Conservation (phyloP, 805 yeast genomes). For the Pichia pseudocactophila region DNA sequence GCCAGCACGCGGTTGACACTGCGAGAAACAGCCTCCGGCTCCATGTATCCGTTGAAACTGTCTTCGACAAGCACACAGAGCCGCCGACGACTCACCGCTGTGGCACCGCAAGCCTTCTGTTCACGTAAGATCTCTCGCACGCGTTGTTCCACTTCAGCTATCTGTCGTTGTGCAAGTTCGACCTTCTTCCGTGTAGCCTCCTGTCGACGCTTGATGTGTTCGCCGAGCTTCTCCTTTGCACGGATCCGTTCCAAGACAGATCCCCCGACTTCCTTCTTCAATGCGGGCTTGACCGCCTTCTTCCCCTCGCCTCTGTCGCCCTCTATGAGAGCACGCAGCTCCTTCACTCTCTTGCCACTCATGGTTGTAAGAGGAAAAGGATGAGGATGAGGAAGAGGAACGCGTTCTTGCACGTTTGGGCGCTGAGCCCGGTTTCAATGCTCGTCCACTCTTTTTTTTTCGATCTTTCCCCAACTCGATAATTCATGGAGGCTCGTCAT, state of each 20-base stretch:
- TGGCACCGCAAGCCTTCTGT: not conserved
- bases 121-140: not conserved
- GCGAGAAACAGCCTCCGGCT: not conserved
- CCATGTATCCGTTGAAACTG: not conserved
- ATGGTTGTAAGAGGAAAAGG: not conserved
- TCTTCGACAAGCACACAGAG: not conserved
- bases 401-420: no score
- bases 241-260: not conserved
- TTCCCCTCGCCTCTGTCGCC: not conserved
- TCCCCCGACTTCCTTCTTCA: not conserved
- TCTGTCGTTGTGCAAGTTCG: not conserved
- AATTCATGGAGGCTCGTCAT: no score
- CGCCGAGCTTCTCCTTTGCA: not conserved
- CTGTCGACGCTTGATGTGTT: not conserved
- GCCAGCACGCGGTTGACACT: not conserved
- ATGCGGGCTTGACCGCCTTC: not conserved
- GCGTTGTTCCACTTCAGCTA: not conserved
- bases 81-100: not conserved
- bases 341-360: not conserved
- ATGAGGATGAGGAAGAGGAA: no score
- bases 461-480: no score
- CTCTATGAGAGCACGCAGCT: not conserved
- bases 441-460: no score
- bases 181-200: not conserved
- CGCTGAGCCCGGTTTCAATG: no score